Evolutionary conservation across 805 yeast species (phyloP), one percentile per base, ranked within the genome.

Genomic region (Blastobotrys americana): DNA sequence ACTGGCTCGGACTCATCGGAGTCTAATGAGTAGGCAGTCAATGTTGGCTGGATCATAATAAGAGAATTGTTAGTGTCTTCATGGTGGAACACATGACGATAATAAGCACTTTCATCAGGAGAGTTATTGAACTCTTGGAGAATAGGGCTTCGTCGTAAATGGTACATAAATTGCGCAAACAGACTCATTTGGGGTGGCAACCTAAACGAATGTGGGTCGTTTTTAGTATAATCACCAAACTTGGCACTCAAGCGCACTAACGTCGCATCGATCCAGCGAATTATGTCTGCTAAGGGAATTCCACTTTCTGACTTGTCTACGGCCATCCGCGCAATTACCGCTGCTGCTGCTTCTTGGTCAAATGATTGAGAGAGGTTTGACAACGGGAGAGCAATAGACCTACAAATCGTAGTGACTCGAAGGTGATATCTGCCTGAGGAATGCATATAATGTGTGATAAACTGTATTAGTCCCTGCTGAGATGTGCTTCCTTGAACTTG

Each of bases 331-430:
- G 96, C 83, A 76, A 88, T 78, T 47, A 86, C 67, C 1, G 85
- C 95, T 17, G 94, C 89, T 3, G 96, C 95, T n/a, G 96, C 95
- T 65, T 89, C 96, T 69, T 89, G 96, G 66, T 89, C 97, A 61
- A 89, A 89, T 3, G 89, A 70, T 19, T 63, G 63, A 21, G 67
- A 68, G 22, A 77, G 69, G 37, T 68, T 70, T 22, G 76, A 76
- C 39, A 72, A 67, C 44, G 77, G 73, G 13, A 45, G 41, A 23
- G 65, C 53, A 39, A 73, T 56, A 46, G 66, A 67, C 34, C 74
- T 67, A 6, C 72, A 72, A 16, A 89, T 74, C 1, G 96, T 89
- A 16, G 97, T 89, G 37, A 89, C 96, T 59, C 96, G 77, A 41
- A 84, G 69, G 61, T 96, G 76, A 57, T 77, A 80, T 10, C 85